These are phyloP conservation scores for Aspergillus fumigatiaffinis DNA, from an alignment of 2,329 filamentous ascomycete species.

Conservation along the genomic window DNA sequence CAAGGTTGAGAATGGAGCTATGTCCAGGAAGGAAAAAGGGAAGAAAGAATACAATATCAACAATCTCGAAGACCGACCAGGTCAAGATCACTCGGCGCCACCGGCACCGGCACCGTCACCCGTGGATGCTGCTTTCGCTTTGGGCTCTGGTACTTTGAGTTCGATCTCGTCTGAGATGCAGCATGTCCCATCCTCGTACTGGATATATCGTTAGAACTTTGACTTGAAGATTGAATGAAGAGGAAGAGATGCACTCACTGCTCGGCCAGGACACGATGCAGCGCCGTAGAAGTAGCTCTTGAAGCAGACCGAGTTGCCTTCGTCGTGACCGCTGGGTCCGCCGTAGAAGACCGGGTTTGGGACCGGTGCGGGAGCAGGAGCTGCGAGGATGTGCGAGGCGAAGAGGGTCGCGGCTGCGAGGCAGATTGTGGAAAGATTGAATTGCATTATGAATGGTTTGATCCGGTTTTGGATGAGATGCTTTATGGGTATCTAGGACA, in stretches of 20 bases:
- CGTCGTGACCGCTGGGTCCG: neutral
- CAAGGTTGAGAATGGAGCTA: too few relatives aligned
- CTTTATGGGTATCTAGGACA: neutral
- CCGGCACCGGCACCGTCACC: too few relatives aligned
- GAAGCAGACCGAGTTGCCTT: neutral
- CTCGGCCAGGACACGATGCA: neutral
- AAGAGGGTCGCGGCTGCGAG: neutral
- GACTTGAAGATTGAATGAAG: neutral
- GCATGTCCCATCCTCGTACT: neutral
- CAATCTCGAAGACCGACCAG: too few relatives aligned
- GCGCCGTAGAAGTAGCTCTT: neutral
- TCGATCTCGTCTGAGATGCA: neutral
- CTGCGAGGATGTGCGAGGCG: neutral
- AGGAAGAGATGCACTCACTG: neutral
- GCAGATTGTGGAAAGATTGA: neutral
- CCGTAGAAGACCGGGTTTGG: neutral
- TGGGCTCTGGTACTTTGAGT: neutral
- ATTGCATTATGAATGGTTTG: neutral
- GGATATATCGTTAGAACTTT: neutral
- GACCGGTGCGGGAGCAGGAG: neutral
- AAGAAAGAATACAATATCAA: too few relatives aligned
- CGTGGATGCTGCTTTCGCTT: too few relatives aligned
- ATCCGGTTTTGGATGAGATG: neutral
- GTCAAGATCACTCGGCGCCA: too few relatives aligned
- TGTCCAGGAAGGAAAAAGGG: too few relatives aligned